Percentiles rank a stretch among this genome's conserved stretches.
phyloP scores from a whole-genome alignment of 75 land plant species.

The Sequoia sempervirens region DNA sequence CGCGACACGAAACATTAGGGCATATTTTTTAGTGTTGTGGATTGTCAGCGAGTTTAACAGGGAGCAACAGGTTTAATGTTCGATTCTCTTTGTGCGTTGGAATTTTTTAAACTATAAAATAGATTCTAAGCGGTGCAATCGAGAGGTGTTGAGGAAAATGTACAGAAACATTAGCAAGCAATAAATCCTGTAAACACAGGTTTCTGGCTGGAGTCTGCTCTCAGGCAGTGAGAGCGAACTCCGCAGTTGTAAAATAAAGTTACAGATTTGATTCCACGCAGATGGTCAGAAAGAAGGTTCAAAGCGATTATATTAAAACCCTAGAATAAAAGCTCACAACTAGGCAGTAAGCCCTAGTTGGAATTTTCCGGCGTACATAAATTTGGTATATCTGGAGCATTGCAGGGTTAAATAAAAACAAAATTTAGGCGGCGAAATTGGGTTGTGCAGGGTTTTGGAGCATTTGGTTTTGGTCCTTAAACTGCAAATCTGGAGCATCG shows the following conservation, averaged over 20 bases:
- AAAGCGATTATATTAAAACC: neutral
- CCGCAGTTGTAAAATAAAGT: neutral
- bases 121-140: neutral
- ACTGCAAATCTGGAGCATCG: conserved; percentile 10
- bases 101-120: neutral
- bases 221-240: neutral
- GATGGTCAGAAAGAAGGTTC: neutral
- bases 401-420: neutral
- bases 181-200: neutral
- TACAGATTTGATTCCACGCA: neutral
- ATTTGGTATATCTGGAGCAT: neutral
- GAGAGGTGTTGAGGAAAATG: neutral
- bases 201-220: neutral
- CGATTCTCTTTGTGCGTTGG: neutral
- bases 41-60: neutral
- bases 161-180: neutral
- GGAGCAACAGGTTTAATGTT: neutral
- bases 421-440: neutral
- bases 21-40: neutral
- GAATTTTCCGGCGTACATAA: neutral
- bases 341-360: neutral
- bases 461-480: neutral
- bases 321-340: neutral
- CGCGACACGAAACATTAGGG: neutral
- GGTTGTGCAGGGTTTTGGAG: neutral